Evolutionary conservation across 805 yeast species (phyloP), one percentile per base, ranked within the genome.

Genomic region (Vanderwaltozyma yarrowii): DNA sequence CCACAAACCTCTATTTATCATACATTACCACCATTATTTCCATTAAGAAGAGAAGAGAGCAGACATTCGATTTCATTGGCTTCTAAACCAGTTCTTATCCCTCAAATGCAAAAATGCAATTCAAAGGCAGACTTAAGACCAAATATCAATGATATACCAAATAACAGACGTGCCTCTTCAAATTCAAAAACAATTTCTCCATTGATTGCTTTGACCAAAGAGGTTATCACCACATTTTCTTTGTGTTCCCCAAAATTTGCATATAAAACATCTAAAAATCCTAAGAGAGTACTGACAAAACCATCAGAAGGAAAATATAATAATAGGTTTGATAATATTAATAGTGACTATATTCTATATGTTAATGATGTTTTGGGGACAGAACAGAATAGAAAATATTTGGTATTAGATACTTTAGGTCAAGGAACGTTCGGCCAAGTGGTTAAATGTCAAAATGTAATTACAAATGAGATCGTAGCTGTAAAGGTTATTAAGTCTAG

Each of bases 351-450:
- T 56, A 89, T 92, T 38, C 65, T 92, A 14, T 89, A 87, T 49
- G 98, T 92, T 14, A 92, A 92, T 58, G 98, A 92, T 56, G 78
- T 92, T 17, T 64, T 92, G 30, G 97, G 98, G 5, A 70, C 75
- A 3, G 60, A 56, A 39, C 58, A 59, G 30, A 87, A 84, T 42
- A 69, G 88, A 37, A 82, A 83, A 54, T 89, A 88, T 57, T 69
- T 92, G 52, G 96, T 92, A 5, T 64, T 92, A 41, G 96, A 89
- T 58, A 70, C 89, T n/a, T 62, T 92, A 30, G 98, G 98, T 0
- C 88, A 87, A 45, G 98, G 98, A 4, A 88, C 98, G 1, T 92
- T 92, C 69, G 98, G 98, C 6, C 98, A 92, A 62, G 98, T 92
- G 33, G 96, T 87, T 21, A 92, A 92, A 62, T 89, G 96, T 62